These are phyloP conservation scores for Aspergillus tanneri DNA, from an alignment of 2,329 filamentous ascomycete genomes.

Conservation along the genomic window DNA sequence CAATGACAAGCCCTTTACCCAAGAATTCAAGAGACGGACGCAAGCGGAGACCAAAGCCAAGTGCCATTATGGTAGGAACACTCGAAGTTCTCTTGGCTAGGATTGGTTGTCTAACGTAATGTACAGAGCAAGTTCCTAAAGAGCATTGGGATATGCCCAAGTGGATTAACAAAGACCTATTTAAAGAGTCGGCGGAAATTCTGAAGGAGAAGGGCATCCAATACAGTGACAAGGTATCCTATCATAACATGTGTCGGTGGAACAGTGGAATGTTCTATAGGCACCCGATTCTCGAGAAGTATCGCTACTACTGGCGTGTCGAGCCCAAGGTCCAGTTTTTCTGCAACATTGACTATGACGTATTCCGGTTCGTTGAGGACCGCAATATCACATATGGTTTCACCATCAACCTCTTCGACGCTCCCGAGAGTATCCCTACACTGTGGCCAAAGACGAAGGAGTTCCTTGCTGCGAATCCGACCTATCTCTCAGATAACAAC, in stretches of 20 bases:
- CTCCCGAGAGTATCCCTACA: conserved; percentile 77
- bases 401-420: conserved; percentile 95
- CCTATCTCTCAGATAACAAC: conserved; percentile 78
- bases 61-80: conserved; percentile 69
- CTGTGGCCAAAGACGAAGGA: conserved; percentile 96
- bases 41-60: conserved; percentile 82
- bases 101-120: conserved; percentile 24
- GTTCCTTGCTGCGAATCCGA: conserved; percentile 80
- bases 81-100: conserved; percentile 15
- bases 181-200: conserved; percentile 77
- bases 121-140: conserved; percentile 77
- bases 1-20: conserved; percentile 90
- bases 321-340: conserved; percentile 99
- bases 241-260: conserved; percentile 99
- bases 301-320: conserved; percentile 96
- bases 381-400: conserved; percentile 99
- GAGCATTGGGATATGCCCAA: conserved; percentile 90
- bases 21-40: conserved; percentile 87
- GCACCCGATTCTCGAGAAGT: conserved; percentile 78
- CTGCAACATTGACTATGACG: conserved; percentile 97
- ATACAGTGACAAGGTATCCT: conserved; percentile 83
- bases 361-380: conserved; percentile 97
- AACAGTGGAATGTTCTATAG: conserved; percentile 98
- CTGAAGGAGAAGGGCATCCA: conserved; percentile 83
- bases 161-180: conserved; percentile 90